These are phyloP conservation scores for Calophaca sinica DNA, from an alignment of 306 rosid species.

Conservation along the genomic window DNA sequence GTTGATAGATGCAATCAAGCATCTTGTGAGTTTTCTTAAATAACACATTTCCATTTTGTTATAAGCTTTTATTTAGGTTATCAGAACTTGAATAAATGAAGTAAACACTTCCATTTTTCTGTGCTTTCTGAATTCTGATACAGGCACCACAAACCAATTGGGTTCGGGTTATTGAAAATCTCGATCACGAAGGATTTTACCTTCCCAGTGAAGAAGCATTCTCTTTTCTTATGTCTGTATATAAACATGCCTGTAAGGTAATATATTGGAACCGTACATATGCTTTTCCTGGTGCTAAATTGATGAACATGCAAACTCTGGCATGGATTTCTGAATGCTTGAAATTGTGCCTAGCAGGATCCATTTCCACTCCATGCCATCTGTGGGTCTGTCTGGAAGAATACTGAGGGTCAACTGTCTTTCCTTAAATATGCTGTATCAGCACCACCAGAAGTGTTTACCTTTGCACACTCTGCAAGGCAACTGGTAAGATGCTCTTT, in stretches of 20 bases:
- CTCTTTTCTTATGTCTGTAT: conserved; percentile 83
- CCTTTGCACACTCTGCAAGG: conserved; percentile 79
- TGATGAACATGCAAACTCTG: conserved; percentile 19
- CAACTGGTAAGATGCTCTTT: conserved; percentile 71
- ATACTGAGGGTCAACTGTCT: conserved; percentile 94
- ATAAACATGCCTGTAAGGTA: conserved; percentile 82
- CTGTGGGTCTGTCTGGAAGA: conserved; percentile 96
- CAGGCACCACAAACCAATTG: conserved; percentile 93
- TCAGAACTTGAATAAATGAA: conserved; percentile 28
- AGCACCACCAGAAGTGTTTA: conserved; percentile 83
- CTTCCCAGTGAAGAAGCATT: conserved; percentile 93
- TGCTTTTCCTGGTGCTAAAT: conserved; percentile 32
- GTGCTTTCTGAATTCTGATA: conserved; percentile 49
- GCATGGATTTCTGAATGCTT: conserved; percentile 28
- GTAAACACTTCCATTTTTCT: conserved; percentile 1
- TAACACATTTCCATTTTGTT: neutral
- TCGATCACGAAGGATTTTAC: conserved; percentile 95
- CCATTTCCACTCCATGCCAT: conserved; percentile 94
- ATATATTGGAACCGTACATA: conserved; percentile 35
- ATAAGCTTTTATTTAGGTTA: conserved; percentile 18
- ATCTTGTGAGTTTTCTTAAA: conserved; percentile 66
- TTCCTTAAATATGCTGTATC: conserved; percentile 87
- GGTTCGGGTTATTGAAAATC: conserved; percentile 78
- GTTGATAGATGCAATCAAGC: conserved; percentile 77
- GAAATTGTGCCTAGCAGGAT: conserved; percentile 66